Conservation (phyloP, 2,329 filamentous ascomycete species). For the Xylariomycetidae sp. region DNA sequence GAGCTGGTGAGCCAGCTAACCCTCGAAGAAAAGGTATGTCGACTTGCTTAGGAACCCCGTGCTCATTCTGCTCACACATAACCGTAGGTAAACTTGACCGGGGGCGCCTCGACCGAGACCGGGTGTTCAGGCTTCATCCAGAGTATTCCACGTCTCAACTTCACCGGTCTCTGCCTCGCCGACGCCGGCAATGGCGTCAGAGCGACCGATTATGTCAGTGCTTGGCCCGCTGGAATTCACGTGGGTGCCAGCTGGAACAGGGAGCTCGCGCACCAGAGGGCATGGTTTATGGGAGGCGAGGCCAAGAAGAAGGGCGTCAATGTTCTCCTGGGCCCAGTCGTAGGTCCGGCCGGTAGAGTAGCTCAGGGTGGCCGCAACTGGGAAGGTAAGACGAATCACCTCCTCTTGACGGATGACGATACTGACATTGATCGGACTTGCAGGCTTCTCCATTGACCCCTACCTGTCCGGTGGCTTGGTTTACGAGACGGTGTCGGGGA, state of each 20-base stretch:
- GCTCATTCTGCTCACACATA: not conserved
- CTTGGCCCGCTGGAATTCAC: slow-evolving; percentile 11
- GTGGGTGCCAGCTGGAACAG: slow-evolving; percentile 54
- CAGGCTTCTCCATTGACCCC: slow-evolving; percentile 29
- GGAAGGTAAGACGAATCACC: slow-evolving; percentile 29
- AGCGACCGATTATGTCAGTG: slow-evolving; percentile 11
- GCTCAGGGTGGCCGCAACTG: slow-evolving; percentile 50
- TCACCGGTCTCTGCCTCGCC: slow-evolving; percentile 11
- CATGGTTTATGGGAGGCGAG: slow-evolving; percentile 61
- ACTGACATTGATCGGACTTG: not conserved
- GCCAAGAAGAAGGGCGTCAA: slow-evolving; percentile 63
- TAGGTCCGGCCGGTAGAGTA: slow-evolving; percentile 48
- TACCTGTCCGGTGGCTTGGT: slow-evolving; percentile 50
- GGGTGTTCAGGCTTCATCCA: slow-evolving; percentile 14
- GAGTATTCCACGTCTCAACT: slow-evolving; percentile 9
- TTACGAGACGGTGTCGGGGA: slow-evolving; percentile 46
- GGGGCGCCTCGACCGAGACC: slow-evolving; percentile 7
- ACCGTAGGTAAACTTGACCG: slow-evolving; percentile 10
- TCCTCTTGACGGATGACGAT: not conserved
- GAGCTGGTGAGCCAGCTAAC: slow-evolving; percentile 61
- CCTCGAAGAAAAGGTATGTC: slow-evolving; percentile 51
- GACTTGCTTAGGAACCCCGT: not conserved
- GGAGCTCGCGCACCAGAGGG: slow-evolving; percentile 55
- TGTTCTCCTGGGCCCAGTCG: slow-evolving; percentile 62
- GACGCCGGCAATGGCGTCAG: slow-evolving; percentile 13